Base-by-base conservation (phyloP, 2,329 filamentous ascomycete species). In the Nigrospora oryzae region DNA sequence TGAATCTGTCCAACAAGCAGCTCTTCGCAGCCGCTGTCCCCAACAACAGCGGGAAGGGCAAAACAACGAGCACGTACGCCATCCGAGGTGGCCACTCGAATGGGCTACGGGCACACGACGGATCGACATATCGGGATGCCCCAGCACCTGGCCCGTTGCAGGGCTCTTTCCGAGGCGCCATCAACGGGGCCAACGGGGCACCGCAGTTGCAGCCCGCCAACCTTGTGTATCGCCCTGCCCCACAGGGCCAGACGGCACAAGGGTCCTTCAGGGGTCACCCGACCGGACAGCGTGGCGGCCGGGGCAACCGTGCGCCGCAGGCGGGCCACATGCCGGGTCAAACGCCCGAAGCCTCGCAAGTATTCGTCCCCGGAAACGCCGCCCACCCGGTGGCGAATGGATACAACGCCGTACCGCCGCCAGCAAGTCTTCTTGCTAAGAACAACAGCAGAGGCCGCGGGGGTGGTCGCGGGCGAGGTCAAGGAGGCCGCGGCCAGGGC, bases 1-100 rank as follows among this genome's bases (percentile, higher is more conserved):
- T 98, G 32, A 98, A 98, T 66, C 71, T 95, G 46, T 84, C 83
- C 2, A 74, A 90, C 58, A 84, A 79, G 55, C 93, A 98, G 67
- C 77, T 95, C 16, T 72, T 95, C 36, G 83, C 80, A 48, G 75
- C 77, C 36, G 67, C 69, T 4, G 55, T 68, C 14, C 70, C 71
- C 12, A 71, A 77, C 1, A 68, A 81, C 49, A 77, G 31, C 11
- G 41, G 31, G 11, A 34, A 33, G 12, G 16, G 38, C 32, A 17
- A 40, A 36, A 10, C 72, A 0, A 68, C 75, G 11, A 66, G 69
- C 13, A 55, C 81, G 75, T 64, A 72, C 70, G 54, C 77, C 69
- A 28, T 38, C 11, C 30, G 47, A 4, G 49, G 53, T 23, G 39
- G 44, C 4, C 44, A 42, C 31, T 50, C 50, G 19, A 54, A 58